A percentile compares a stretch with the other conserved stretches of the same genome.
Conservation (phyloP, 768 basidiomycete genomes). For the Strobilomyces dryophilus region DNA sequence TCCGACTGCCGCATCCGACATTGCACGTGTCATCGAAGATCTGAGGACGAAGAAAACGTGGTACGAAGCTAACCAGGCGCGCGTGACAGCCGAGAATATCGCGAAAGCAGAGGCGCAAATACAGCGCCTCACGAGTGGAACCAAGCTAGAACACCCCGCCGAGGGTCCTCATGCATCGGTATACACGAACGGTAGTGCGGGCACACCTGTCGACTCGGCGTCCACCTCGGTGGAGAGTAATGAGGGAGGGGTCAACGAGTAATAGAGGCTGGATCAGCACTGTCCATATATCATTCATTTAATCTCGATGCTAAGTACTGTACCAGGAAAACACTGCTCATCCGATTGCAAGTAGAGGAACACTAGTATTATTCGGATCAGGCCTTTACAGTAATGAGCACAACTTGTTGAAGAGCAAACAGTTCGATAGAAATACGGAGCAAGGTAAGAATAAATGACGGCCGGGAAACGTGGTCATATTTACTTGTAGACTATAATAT, state of each 20-base stretch:
- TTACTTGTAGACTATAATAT: conserved; percentile 30
- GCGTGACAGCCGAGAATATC: conserved; percentile 73
- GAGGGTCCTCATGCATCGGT: conserved; percentile 28
- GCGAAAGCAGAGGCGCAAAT: conserved; percentile 78
- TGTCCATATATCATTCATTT: conserved; percentile 11
- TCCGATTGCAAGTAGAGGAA: conserved; percentile 13
- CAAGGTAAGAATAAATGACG: conserved; percentile 39
- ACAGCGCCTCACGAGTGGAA: conserved; percentile 47
- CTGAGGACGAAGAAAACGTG: conserved; percentile 92
- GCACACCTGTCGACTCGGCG: conserved; percentile 42
- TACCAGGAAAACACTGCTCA: conserved; percentile 15
- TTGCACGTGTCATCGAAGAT: conserved; percentile 82
- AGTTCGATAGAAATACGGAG: conserved; percentile 35
- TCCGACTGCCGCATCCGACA: conserved; percentile 70
- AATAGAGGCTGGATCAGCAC: conserved; percentile 12
- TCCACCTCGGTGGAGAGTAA: conserved; percentile 41
- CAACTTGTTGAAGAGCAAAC: conserved; percentile 32
- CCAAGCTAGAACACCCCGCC: conserved; percentile 35
- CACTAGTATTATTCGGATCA: conserved; percentile 29
- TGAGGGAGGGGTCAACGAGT: conserved; percentile 35
- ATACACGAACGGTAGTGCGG: conserved; percentile 37
- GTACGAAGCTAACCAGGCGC: conserved; percentile 90
- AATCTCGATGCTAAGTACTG: conserved; percentile 17
- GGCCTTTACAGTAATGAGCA: conserved; percentile 35
- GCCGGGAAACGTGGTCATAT: conserved; percentile 30